Evolutionary conservation across 106 monocot species (phyloP), one percentile per base, ranked within the genome.

Genomic region (Dendrobium huoshanense): DNA sequence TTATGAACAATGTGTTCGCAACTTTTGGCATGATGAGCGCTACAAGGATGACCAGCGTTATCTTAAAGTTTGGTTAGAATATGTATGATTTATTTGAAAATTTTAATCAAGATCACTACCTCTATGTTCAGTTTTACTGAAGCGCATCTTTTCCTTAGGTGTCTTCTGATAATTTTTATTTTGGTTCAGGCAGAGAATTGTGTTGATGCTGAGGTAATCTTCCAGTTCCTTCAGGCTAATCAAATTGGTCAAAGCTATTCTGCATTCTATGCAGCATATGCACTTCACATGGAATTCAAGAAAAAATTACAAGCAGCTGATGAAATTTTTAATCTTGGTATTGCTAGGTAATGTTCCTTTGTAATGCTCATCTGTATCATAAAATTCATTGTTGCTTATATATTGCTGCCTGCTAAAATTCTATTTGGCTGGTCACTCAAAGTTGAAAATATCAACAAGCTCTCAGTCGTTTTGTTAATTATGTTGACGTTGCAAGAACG

Each of bases 31-130:
- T 77, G 91, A 93, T 6, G 87, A 88, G 18, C 89, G 88, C 45
- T 99, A 95, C 87, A 95, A 91, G 83, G 87, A 91, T 85, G 98
- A 99, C 80, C 41, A 91, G 37, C 95, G 95, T 9, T 95, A 95
- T 78, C 91, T 99, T 37, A 99, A 93, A 91, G 78, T 99, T 37
- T 99, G 98, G 98, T 4, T 95, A 87, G 93, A 99, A 95, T 99
- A 99, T 86, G 95, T 99, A 58, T 19, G 88, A 80, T 42, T 75
- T 43, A 41, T 16, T 37, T 18, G 33, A 61, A 25, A 4, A n/a
- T 82, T 49, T 72, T 31, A 72, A 51, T 13, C 7, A 15, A 15
- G 24, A 33, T 70, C 72, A 79, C 19, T 17, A 27, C 9, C 19
- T 59, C 4, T 77, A 18, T 40, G 2, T 78, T 41, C 3, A 9